phyloP scores from a whole-genome alignment of 805 yeast genomes.

The Pichia phayaonensis region DNA sequence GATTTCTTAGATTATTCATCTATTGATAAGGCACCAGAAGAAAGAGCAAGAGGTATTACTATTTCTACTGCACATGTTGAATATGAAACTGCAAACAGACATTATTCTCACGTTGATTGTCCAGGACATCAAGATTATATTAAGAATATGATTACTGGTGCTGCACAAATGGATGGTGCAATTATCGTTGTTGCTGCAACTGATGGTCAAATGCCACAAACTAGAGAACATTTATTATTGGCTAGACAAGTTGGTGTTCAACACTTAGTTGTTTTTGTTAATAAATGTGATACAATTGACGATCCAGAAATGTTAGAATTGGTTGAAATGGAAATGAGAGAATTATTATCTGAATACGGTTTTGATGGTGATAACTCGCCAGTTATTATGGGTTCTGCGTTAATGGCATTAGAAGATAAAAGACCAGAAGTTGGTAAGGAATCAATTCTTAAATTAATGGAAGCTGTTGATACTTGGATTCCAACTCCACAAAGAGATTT shows the following conservation, averaged over 20 bases:
- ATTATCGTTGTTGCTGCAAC: slow-evolving; percentile 98
- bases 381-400: slow-evolving; percentile 96
- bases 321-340: slow-evolving; percentile 99
- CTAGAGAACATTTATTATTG: slow-evolving; percentile 95
- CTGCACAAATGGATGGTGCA: slow-evolving; percentile 99
- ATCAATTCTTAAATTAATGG: slow-evolving; percentile 75
- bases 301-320: slow-evolving; percentile 99
- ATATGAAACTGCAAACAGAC: slow-evolving; percentile 91
- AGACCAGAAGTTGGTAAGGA: slow-evolving; percentile 88
- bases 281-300: slow-evolving; percentile 96
- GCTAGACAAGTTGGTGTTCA: slow-evolving; percentile 99
- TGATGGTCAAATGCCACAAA: slow-evolving; percentile 99
- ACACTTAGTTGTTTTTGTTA: slow-evolving; percentile 92
- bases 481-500: slow-evolving; percentile 97
- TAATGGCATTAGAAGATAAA: slow-evolving; percentile 86
- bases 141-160: slow-evolving; percentile 99
- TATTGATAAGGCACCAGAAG: slow-evolving; percentile 97
- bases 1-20: slow-evolving; percentile 85
- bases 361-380: slow-evolving; percentile 98
- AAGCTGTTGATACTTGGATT: slow-evolving; percentile 87
- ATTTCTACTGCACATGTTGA: slow-evolving; percentile 97
- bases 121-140: slow-evolving; percentile 99
- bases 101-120: slow-evolving; percentile 96
- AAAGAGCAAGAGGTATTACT: slow-evolving; percentile 98
- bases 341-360: slow-evolving; percentile 80